Evolutionary conservation across 495 filamentous ascomycete genomes (phyloP).

Genomic region (Podospora australis): DNA sequence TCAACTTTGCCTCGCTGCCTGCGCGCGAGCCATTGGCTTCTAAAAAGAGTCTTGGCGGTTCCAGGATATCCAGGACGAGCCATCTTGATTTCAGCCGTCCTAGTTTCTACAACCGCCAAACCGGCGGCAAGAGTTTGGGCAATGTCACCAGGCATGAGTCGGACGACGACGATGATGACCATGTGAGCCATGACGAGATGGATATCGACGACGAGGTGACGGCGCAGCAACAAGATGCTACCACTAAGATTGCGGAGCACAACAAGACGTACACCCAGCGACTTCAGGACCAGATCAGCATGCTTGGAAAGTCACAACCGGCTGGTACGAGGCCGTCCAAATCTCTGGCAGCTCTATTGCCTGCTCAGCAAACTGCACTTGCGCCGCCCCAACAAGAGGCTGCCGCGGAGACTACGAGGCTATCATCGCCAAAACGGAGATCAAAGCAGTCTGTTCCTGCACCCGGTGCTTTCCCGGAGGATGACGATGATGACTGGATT

Average conservation of each 20-base stretch:
- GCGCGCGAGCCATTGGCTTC: constrained; percentile 79
- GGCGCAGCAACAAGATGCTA: constrained; percentile 29
- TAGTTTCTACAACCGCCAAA: constrained; percentile 59
- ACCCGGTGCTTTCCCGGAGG: constrained; percentile 51
- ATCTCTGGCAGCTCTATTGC: constrained; percentile 51
- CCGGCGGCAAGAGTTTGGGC: constrained; percentile 55
- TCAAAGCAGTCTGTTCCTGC: constrained; percentile 25
- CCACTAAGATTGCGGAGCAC: constrained; percentile 43
- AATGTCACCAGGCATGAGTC: constrained; percentile 32
- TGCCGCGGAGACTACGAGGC: constrained; percentile 21
- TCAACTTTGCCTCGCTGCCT: constrained; percentile 87
- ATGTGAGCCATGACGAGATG: no score
- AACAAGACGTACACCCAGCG: constrained; percentile 87
- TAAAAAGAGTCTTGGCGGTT: constrained; percentile 68
- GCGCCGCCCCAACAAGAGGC: not conserved
- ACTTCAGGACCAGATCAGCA: constrained; percentile 86
- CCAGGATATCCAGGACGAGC: constrained; percentile 64
- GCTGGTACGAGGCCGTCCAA: constrained; percentile 57
- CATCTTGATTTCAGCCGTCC: constrained; percentile 64
- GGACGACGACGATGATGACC: constrained; percentile 41
- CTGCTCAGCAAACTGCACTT: constrained; percentile 23
- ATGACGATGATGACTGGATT: constrained; percentile 83
- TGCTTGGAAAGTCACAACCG: constrained; percentile 76
- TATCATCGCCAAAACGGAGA: constrained; percentile 29
- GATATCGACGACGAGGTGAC: constrained; percentile 52